These are phyloP conservation scores for Mycena epipterygia DNA, from an alignment of 768 basidiomycete genomes.

Conservation along the genomic window DNA sequence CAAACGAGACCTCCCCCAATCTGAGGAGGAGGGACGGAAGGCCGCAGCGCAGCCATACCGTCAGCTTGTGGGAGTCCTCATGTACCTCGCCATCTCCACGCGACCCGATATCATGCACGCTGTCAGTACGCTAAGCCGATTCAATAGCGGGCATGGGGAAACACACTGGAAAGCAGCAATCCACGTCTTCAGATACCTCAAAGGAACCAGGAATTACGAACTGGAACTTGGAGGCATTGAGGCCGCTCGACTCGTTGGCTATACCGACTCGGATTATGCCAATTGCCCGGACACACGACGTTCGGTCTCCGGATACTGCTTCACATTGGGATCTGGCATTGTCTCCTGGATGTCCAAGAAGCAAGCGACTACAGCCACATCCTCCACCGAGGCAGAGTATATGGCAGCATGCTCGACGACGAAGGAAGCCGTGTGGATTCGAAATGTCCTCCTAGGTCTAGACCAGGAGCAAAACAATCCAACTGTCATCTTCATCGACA, in stretches of 20 bases:
- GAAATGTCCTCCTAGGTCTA: neutral
- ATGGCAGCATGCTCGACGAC: neutral
- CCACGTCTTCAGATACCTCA: slow-evolving; percentile 51
- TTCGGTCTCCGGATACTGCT: neutral
- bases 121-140: slow-evolving; percentile 18
- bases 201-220: slow-evolving; percentile 45
- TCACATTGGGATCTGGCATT: neutral
- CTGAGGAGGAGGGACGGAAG: slow-evolving; percentile 34
- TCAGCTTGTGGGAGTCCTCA: slow-evolving; percentile 45
- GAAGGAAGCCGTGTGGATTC: slow-evolving; percentile 8
- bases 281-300: neutral
- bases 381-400: slow-evolving; percentile 6
- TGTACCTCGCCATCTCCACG: slow-evolving; percentile 43
- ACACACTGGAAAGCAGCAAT: slow-evolving; percentile 55
- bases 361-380: slow-evolving; percentile 4
- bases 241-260: neutral
- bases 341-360: slow-evolving; percentile 11
- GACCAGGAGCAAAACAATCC: neutral
- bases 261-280: neutral
- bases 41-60: slow-evolving; percentile 48
- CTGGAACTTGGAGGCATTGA: neutral
- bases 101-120: slow-evolving; percentile 8
- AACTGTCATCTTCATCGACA: slow-evolving; percentile 8
- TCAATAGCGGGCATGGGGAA: slow-evolving; percentile 42
- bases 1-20: slow-evolving; percentile 35